Conservation (phyloP, 2,329 filamentous ascomycete genomes). For the Stagonosporopsis cucurbitacearum region DNA sequence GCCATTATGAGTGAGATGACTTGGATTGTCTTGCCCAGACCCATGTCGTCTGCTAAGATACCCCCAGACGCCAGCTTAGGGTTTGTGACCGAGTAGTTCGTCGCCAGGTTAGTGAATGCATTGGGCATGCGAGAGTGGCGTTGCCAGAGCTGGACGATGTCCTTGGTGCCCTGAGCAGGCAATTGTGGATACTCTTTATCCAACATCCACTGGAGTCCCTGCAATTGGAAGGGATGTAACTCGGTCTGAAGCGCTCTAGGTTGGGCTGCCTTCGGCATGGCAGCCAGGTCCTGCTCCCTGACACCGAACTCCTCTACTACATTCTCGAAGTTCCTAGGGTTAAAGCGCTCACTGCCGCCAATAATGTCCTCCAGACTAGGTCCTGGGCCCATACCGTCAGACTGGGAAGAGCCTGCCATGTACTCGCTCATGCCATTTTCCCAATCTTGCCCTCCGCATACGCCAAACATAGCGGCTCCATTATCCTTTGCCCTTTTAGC, state of each 20-base stretch:
- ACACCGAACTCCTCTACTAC: conserved; percentile 74
- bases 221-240: conserved; percentile 77
- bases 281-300: conserved; percentile 71
- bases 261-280: conserved; percentile 75
- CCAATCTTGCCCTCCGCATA: conserved; percentile 38
- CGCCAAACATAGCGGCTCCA: conserved; percentile 41
- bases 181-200: conserved; percentile 74
- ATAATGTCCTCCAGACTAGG: conserved; percentile 69
- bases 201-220: conserved; percentile 83
- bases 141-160: conserved; percentile 81
- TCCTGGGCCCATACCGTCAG: conserved; percentile 42
- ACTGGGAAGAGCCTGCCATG: conserved; percentile 33
- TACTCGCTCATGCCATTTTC: conserved; percentile 37
- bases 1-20: conserved; percentile 79
- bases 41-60: conserved; percentile 92
- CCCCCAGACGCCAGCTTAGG: conserved; percentile 78
- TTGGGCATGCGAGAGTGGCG: conserved; percentile 50
- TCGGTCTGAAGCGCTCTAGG: conserved; percentile 69
- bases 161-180: conserved; percentile 64
- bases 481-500: conserved; percentile 41
- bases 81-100: conserved; percentile 66
- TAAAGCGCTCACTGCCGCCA: conserved; percentile 69
- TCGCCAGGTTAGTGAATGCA: conserved; percentile 72
- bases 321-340: conserved; percentile 68
- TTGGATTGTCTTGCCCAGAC: conserved; percentile 86